A percentile compares a stretch with the other conserved stretches of the same genome.
phyloP scores from a whole-genome alignment of 1,284 basidiomycete genomes.

The Apiotrichum veenhuisii region DNA sequence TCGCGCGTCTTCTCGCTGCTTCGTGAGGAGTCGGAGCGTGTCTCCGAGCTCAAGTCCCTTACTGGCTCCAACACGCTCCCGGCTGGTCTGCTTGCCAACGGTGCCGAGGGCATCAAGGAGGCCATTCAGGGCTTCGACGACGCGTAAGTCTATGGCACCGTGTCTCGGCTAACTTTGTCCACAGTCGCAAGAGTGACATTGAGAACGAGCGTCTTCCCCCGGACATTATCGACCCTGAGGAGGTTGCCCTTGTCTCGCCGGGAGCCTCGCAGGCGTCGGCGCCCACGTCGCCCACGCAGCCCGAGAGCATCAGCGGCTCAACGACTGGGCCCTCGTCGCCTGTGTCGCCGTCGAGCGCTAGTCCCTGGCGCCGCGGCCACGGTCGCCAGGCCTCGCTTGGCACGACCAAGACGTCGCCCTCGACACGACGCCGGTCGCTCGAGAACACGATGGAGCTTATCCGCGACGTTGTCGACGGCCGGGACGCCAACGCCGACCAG shows the following conservation, averaged over 20 bases:
- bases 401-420: slow-evolving; percentile 94
- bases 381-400: slow-evolving; percentile 83
- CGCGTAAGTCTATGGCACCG: slow-evolving; percentile 62
- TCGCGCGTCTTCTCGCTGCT: slow-evolving; percentile 91
- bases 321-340: slow-evolving; percentile 45
- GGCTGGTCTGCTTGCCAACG: slow-evolving; percentile 79
- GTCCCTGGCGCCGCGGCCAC: slow-evolving; percentile 59
- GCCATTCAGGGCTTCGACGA: slow-evolving; percentile 92
- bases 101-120: slow-evolving; percentile 93
- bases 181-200: slow-evolving; percentile 91
- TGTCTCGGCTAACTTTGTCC: neutral
- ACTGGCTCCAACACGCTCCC: slow-evolving; percentile 74
- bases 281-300: slow-evolving; percentile 24
- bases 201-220: slow-evolving; percentile 97
- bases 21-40: slow-evolving; percentile 97
- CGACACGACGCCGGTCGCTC: slow-evolving; percentile 82
- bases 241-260: slow-evolving; percentile 53
- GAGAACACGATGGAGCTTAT: slow-evolving; percentile 97
- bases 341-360: slow-evolving; percentile 46
- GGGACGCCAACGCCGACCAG: slow-evolving; percentile 49
- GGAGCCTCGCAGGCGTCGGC: slow-evolving; percentile 35
- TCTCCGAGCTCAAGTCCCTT: slow-evolving; percentile 92
- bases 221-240: slow-evolving; percentile 73
- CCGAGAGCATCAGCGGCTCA: slow-evolving; percentile 19
- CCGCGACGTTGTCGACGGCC: slow-evolving; percentile 77